phyloP scores from a whole-genome alignment of 805 yeast species.

The Metschnikowia continentalis region DNA sequence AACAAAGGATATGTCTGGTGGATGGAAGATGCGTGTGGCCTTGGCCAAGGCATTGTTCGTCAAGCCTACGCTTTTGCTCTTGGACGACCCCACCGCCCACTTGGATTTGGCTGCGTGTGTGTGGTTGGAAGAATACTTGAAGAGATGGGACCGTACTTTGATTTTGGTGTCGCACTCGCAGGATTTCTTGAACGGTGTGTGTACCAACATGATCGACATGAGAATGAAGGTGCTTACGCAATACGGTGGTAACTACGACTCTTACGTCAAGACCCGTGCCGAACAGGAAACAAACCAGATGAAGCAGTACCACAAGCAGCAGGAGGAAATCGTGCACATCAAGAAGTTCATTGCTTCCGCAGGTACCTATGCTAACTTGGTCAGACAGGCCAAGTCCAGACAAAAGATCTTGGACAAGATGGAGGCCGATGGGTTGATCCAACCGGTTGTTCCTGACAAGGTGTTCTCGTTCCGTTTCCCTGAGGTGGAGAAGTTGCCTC shows the following conservation, averaged over 20 bases:
- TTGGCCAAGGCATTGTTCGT: conserved; percentile 96
- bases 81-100: conserved; percentile 99
- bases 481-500: conserved; percentile 94
- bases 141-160: conserved; percentile 88
- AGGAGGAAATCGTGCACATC: conserved; percentile 97
- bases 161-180: conserved; percentile 96
- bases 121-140: conserved; percentile 97
- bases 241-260: conserved; percentile 98
- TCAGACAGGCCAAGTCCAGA: conserved; percentile 97
- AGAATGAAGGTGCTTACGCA: conserved; percentile 67
- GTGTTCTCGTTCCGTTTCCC: conserved; percentile 94
- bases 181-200: conserved; percentile 98
- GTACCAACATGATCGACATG: conserved; percentile 98
- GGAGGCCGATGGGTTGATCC: conserved; percentile 98
- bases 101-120: conserved; percentile 99
- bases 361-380: conserved; percentile 98
- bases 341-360: conserved; percentile 99
- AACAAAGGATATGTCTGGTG: conserved; percentile 99
- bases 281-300: conserved; percentile 96
- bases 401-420: conserved; percentile 98
- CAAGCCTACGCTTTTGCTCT: conserved; percentile 88
- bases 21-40: conserved; percentile 99
- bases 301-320: conserved; percentile 96
- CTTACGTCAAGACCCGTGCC: conserved; percentile 88
- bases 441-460: conserved; percentile 88